A percentile compares a stretch with the other conserved stretches of the same genome.
Evolutionary conservation across 2,329 filamentous ascomycete species (phyloP).

Genomic region (Scedosporium boydii): DNA sequence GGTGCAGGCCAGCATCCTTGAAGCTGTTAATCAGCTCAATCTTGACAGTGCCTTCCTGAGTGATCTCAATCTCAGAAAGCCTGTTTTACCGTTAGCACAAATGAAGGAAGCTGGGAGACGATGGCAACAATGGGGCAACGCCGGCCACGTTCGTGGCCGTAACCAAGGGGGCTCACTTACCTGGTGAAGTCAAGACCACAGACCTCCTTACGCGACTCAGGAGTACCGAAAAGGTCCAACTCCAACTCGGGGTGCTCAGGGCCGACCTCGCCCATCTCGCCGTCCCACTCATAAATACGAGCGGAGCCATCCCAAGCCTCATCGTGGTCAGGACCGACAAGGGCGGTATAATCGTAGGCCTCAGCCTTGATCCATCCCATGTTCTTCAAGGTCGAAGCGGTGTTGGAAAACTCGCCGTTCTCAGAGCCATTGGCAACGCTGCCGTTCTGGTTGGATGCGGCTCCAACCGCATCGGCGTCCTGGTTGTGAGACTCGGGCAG

Average conservation of each 20-base stretch:
- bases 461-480: not conserved
- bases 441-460: not conserved
- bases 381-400: not conserved
- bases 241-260: conserved; percentile 64
- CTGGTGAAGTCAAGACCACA: conserved; percentile 54
- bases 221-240: conserved; percentile 59
- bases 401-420: not conserved
- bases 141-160: not conserved
- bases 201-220: conserved; percentile 35
- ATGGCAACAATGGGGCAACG: not conserved
- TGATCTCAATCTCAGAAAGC: conserved; percentile 43
- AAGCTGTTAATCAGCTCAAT: conserved; percentile 50
- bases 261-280: conserved; percentile 78
- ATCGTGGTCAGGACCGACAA: conserved; percentile 9
- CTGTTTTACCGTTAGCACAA: conserved; percentile 23
- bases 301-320: conserved; percentile 43
- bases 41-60: conserved; percentile 45
- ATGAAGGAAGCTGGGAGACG: not conserved
- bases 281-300: conserved; percentile 72
- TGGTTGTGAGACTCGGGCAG: conserved; percentile 15
- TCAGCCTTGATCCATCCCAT: conserved; percentile 35
- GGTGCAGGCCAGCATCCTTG: conserved; percentile 72
- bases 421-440: not conserved
- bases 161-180: conserved; percentile 29
- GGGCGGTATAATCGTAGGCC: conserved; percentile 37